These are phyloP conservation scores for Naganishia albida DNA, from an alignment of 1,284 basidiomycete genomes.

Conservation along the genomic window DNA sequence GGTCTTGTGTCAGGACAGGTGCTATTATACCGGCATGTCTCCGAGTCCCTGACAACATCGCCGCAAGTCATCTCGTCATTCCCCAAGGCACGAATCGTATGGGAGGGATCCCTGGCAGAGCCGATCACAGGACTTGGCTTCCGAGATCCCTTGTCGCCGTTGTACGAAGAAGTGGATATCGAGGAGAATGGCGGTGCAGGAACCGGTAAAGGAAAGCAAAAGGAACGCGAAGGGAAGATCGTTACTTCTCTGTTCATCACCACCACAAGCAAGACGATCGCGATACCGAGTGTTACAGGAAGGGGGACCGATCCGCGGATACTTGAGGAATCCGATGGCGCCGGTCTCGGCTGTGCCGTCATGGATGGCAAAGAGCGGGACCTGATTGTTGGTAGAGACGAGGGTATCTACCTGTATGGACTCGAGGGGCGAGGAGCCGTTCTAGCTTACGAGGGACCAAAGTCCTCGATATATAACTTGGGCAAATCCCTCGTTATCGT, in stretches of 20 bases:
- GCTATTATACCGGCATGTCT: constrained; percentile 83
- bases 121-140: constrained; percentile 92
- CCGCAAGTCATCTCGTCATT: constrained; percentile 63
- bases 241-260: constrained; percentile 77
- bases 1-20: constrained; percentile 95
- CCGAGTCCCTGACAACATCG: constrained; percentile 74
- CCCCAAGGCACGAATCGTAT: constrained; percentile 75
- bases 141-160: constrained; percentile 46
- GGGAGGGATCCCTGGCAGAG: constrained; percentile 72
- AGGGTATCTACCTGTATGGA: constrained; percentile 86
- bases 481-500: constrained; percentile 83
- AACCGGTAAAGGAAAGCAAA: constrained; percentile 50
- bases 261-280: constrained; percentile 80
- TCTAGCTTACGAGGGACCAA: constrained; percentile 84
- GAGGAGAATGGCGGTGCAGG: constrained; percentile 41
- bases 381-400: constrained; percentile 84
- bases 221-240: constrained; percentile 33
- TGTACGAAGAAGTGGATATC: constrained; percentile 9
- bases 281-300: constrained; percentile 65
- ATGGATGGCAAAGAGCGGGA: constrained; percentile 71
- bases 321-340: constrained; percentile 83
- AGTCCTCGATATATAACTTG: constrained; percentile 64
- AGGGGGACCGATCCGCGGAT: constrained; percentile 67
- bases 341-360: constrained; percentile 72
- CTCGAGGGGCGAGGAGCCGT: constrained; percentile 80